Evolutionary conservation across 169 alveolate species (phyloP).

Genomic region (Plasmodium chabaudi): DNA sequence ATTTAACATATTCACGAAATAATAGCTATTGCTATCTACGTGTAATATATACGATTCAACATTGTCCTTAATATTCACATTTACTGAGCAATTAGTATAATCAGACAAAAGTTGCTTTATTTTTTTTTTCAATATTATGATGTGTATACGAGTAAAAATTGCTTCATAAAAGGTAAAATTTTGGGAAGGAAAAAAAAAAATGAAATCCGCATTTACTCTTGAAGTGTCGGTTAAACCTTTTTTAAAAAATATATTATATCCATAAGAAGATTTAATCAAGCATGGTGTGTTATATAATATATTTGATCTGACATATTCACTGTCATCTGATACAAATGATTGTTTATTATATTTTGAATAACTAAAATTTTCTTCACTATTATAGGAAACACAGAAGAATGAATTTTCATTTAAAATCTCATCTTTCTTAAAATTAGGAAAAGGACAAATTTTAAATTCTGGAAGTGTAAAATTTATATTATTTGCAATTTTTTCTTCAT

Average conservation of each 20-base stretch:
- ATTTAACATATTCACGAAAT: constrained; percentile 42
- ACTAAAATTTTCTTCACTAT: constrained; percentile 53
- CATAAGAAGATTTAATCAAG: constrained; percentile 73
- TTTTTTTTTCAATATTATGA: constrained; percentile 40
- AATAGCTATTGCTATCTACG: constrained; percentile 43
- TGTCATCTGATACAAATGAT: constrained; percentile 51
- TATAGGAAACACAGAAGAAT: constrained; percentile 62
- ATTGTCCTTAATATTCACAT: constrained; percentile 31
- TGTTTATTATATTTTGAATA: constrained; percentile 32
- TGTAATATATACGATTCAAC: constrained; percentile 39
- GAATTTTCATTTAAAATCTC: constrained; percentile 21
- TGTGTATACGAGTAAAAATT: constrained; percentile 66
- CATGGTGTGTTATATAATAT: constrained; percentile 65
- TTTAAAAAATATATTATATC: constrained; percentile 69
- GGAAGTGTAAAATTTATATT: constrained; percentile 64
- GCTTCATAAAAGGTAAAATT: constrained; percentile 66
- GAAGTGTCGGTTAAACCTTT: constrained; percentile 59
- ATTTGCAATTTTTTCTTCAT: constrained; percentile 30
- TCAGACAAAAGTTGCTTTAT: constrained; percentile 40
- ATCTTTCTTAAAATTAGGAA: constrained; percentile 23
- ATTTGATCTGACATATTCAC: constrained; percentile 16
- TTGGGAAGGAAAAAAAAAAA: constrained; percentile 72
- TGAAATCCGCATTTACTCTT: constrained; percentile 55
- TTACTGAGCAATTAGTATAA: constrained; percentile 52
- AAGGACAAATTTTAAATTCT: constrained; percentile 59